These are phyloP conservation scores for Xylariaceae sp. DNA, from an alignment of 2,329 filamentous ascomycete species.

Conservation along the genomic window DNA sequence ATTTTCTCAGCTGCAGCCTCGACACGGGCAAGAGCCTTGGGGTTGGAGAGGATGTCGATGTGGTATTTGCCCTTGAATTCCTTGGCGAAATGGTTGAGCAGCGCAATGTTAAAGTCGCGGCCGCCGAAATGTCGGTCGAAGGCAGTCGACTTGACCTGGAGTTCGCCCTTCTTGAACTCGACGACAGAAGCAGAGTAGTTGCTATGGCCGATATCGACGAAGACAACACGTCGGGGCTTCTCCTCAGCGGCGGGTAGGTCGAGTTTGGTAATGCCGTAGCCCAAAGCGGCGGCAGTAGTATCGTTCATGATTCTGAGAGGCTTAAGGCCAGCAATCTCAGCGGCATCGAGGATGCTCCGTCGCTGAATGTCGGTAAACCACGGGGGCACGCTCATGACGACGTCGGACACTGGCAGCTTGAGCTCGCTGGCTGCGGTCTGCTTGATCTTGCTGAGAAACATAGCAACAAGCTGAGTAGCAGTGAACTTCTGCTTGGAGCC, in stretches of 20 bases:
- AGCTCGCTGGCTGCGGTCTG: conserved; percentile 81
- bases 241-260: conserved; percentile 83
- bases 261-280: conserved; percentile 96
- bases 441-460: conserved; percentile 95
- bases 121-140: conserved; percentile 97
- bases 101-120: conserved; percentile 91
- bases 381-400: conserved; percentile 89
- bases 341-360: conserved; percentile 81
- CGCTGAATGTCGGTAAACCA: conserved; percentile 98
- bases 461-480: conserved; percentile 88
- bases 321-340: conserved; percentile 91
- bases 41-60: conserved; percentile 87
- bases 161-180: conserved; percentile 95
- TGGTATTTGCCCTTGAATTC: conserved; percentile 99
- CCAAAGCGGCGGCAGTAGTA: conserved; percentile 91
- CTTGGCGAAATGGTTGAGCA: conserved; percentile 90
- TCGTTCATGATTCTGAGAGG: conserved; percentile 94
- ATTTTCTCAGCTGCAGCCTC: conserved; percentile 89
- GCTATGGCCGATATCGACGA: conserved; percentile 93
- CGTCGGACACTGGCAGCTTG: conserved; percentile 84
- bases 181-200: conserved; percentile 93
- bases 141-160: conserved; percentile 86
- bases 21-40: conserved; percentile 84
- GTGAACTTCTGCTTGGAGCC: conserved; percentile 95
- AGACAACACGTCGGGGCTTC: conserved; percentile 84